These are phyloP conservation scores for Xenosphaeropsis pyriputrescens DNA, from an alignment of 2,329 filamentous ascomycete genomes.

Conservation along the genomic window DNA sequence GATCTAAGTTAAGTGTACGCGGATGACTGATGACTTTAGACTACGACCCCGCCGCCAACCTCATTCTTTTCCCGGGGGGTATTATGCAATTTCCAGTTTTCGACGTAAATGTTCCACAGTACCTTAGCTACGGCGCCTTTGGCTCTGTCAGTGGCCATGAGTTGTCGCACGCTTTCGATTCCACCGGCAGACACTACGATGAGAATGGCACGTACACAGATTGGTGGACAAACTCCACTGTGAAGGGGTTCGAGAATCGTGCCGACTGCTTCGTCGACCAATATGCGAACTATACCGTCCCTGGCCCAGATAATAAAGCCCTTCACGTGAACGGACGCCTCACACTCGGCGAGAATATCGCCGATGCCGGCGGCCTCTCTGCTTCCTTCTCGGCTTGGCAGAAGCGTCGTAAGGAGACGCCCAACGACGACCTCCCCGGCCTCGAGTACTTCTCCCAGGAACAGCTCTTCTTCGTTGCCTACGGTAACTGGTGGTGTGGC, in stretches of 20 bases:
- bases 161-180: slow-evolving; percentile 57
- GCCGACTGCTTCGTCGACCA: slow-evolving; percentile 55
- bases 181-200: slow-evolving; percentile 48
- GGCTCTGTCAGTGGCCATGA: slow-evolving; percentile 55
- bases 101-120: slow-evolving; percentile 44
- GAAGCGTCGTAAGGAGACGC: slow-evolving; percentile 33
- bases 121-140: slow-evolving; percentile 55
- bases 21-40: slow-evolving; percentile 12
- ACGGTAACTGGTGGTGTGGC: slow-evolving; percentile 51
- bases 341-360: slow-evolving; percentile 57
- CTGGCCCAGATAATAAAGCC: slow-evolving; percentile 36
- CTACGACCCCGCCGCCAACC: slow-evolving; percentile 48
- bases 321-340: slow-evolving; percentile 47
- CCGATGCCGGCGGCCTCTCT: slow-evolving; percentile 51
- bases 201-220: slow-evolving; percentile 47
- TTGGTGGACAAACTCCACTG: slow-evolving; percentile 51
- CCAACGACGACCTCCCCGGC: slow-evolving; percentile 40
- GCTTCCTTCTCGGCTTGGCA: slow-evolving; percentile 53
- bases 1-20: no score
- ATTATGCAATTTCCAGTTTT: slow-evolving; percentile 58
- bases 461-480: slow-evolving; percentile 56
- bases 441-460: slow-evolving; percentile 48
- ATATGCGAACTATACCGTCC: slow-evolving; percentile 44
- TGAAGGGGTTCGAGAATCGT: slow-evolving; percentile 39
- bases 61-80: slow-evolving; percentile 54